Base-by-base conservation (phyloP, 176 grass and related monocot genomes). In the Pontederia paniculata region DNA sequence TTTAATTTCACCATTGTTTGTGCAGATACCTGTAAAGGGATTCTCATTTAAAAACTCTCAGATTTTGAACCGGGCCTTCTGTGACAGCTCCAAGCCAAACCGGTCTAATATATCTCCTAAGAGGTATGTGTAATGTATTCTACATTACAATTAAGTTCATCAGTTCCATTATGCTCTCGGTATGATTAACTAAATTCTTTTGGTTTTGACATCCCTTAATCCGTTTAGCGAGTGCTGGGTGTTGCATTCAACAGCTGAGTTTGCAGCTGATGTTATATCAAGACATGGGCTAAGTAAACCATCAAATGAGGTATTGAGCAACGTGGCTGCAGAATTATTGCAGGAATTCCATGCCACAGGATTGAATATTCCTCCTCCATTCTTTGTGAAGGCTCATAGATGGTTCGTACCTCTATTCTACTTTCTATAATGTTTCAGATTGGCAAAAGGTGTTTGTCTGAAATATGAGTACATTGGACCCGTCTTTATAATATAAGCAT, bases 381-480 rank as follows among this genome's bases (percentile, higher is more conserved):
- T 84, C 50, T 97, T 90, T 77, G 80, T 97, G 83, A 90, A 79
- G 76, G 86, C 83, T 65, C 91, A 87, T 57, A 84, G 91, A 97
- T 97, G 91, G 91, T 90, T 49, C 54, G 80, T 89, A 69, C 63
- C 76, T 60, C 19, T 19, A 15, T 21, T 2, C 15, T 51, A 42
- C 67, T 19, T 59, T 55, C 37, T 74, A 37, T 37, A 37, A 37
- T 31, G 25, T 31, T 31, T 31, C 25, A 31, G 28, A 37, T 37
- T 37, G 28, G 5, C 28, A 37, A 37, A 37, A 5, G 28, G 28
- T 6, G 7, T 37, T 37, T 37, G 7, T 37, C 28, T 37, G 28
- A 37, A 37, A 37, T n/a, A n/a, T n/a, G n/a, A 37, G 5, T 37
- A 37, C 28, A 37, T 37, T 37, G 28, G 28, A 37, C 28, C 7